Evolutionary conservation across 495 filamentous ascomycete genomes (phyloP).

Genomic region (Penicillium egyptiacum): DNA sequence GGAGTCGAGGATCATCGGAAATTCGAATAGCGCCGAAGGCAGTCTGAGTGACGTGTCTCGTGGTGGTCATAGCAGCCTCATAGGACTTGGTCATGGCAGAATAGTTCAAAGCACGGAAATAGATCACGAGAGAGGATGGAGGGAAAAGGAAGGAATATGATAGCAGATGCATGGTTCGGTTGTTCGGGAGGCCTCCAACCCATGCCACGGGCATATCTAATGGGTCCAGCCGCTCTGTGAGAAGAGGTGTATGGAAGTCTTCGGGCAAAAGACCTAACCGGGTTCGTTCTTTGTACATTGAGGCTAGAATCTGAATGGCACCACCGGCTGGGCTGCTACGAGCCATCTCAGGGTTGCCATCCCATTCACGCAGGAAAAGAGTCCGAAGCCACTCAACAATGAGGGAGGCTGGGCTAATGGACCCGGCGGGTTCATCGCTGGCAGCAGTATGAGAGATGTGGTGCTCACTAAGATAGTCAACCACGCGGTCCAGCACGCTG

Average conservation of each 20-base stretch:
- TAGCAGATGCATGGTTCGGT: constrained; percentile 70
- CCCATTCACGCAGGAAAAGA: constrained; percentile 74
- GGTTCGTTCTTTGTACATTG: constrained; percentile 66
- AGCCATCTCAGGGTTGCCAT: constrained; percentile 67
- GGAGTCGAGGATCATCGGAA: constrained; percentile 50
- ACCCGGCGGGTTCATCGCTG: constrained; percentile 32
- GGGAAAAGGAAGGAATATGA: constrained; percentile 81
- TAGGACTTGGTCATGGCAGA: constrained; percentile 75
- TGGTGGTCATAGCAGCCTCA: constrained; percentile 65
- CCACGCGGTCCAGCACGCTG: constrained; percentile 40
- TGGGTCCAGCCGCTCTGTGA: constrained; percentile 74
- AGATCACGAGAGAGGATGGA: constrained; percentile 68
- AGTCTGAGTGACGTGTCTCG: constrained; percentile 60
- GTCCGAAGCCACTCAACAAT: constrained; percentile 80
- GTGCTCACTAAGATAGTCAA: constrained; percentile 44
- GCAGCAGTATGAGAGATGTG: constrained; percentile 30
- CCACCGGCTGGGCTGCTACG: constrained; percentile 67
- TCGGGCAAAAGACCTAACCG: constrained; percentile 62
- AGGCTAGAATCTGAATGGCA: constrained; percentile 69
- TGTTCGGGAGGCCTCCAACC: constrained; percentile 54
- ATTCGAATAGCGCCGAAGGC: constrained; percentile 46
- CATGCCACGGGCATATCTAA: constrained; percentile 75
- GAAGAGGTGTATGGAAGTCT: constrained; percentile 71
- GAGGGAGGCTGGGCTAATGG: constrained; percentile 44
- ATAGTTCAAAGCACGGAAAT: constrained; percentile 88